Evolutionary conservation across 2,329 filamentous ascomycete genomes (phyloP).

Genomic region (Nemania abortiva): DNA sequence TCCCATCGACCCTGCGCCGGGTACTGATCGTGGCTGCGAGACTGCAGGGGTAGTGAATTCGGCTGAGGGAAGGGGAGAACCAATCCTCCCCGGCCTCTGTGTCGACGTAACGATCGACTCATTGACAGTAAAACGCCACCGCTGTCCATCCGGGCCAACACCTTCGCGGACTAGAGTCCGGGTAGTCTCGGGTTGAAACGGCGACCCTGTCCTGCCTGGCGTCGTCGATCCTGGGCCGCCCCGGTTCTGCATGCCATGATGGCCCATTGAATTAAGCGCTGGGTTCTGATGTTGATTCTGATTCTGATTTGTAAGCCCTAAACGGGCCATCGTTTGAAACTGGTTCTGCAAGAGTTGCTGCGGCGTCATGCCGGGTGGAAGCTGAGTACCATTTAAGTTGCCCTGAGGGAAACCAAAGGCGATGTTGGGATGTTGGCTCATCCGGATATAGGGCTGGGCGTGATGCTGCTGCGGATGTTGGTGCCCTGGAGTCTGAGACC

Average conservation of each 20-base stretch:
- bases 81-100: conserved; percentile 41
- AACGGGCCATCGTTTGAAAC: conserved; percentile 29
- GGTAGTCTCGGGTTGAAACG: conserved; percentile 52
- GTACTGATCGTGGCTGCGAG: conserved; percentile 44
- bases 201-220: conserved; percentile 49
- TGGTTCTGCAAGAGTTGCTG: conserved; percentile 40
- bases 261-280: conserved; percentile 54
- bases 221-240: conserved; percentile 45
- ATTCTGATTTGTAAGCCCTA: conserved; percentile 53
- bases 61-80: conserved; percentile 44
- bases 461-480: conserved; percentile 37
- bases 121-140: conserved; percentile 65
- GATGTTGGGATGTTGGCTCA: conserved; percentile 39
- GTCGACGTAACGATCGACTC: conserved; percentile 52
- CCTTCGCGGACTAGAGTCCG: conserved; percentile 63
- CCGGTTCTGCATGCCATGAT: conserved; percentile 57
- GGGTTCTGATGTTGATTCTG: too few relatives aligned
- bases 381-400: conserved; percentile 19
- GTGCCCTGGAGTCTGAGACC: conserved; percentile 34
- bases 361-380: conserved; percentile 40
- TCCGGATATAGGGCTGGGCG: conserved; percentile 33
- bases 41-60: conserved; percentile 36
- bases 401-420: conserved; percentile 43
- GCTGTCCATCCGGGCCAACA: conserved; percentile 63
- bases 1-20: conserved; percentile 53